These are phyloP conservation scores for Rhynchosporium agropyri DNA, from an alignment of 2,329 filamentous ascomycete species.

Conservation along the genomic window DNA sequence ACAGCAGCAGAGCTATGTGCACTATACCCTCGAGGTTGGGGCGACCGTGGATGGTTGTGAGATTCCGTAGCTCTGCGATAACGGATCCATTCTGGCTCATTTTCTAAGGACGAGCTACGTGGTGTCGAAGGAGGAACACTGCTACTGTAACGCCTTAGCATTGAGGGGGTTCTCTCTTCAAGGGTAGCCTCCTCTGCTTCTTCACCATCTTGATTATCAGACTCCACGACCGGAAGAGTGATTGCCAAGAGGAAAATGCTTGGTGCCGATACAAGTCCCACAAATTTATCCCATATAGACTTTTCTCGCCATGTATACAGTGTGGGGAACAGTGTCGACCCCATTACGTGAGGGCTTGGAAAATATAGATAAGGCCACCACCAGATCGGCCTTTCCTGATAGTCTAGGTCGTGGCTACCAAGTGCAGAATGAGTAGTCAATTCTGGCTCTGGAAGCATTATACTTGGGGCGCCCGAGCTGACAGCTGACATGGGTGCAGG, in stretches of 20 bases:
- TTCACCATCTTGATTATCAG: conserved; percentile 55
- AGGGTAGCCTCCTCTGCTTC: conserved; percentile 40
- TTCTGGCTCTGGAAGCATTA: conserved; percentile 38
- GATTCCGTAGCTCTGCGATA: conserved; percentile 53
- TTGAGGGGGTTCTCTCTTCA: conserved; percentile 26
- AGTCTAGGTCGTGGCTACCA: conserved; percentile 28
- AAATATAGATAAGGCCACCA: conserved; percentile 84
- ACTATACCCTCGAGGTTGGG: conserved; percentile 33
- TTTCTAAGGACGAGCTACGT: conserved; percentile 37
- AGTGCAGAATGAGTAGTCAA: conserved; percentile 34
- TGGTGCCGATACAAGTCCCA: conserved; percentile 83
- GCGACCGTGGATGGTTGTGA: conserved; percentile 36
- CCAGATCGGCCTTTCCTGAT: conserved; percentile 48
- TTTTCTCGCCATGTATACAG: conserved; percentile 81
- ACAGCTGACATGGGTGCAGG: conserved; percentile 37
- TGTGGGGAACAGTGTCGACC: conserved; percentile 82
- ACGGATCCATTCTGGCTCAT: conserved; percentile 61
- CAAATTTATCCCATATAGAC: conserved; percentile 77
- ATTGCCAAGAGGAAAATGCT: conserved; percentile 88
- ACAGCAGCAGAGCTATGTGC: conserved; percentile 43
- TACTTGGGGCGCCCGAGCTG: conserved; percentile 39
- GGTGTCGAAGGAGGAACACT: conserved; percentile 31
- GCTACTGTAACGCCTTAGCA: conserved; percentile 28
- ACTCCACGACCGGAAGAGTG: conserved; percentile 89
- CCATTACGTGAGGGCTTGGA: conserved; percentile 71